Evolutionary conservation across 2,329 filamentous ascomycete species (phyloP).

Genomic region (Hymenotorrendiella dingleyae): DNA sequence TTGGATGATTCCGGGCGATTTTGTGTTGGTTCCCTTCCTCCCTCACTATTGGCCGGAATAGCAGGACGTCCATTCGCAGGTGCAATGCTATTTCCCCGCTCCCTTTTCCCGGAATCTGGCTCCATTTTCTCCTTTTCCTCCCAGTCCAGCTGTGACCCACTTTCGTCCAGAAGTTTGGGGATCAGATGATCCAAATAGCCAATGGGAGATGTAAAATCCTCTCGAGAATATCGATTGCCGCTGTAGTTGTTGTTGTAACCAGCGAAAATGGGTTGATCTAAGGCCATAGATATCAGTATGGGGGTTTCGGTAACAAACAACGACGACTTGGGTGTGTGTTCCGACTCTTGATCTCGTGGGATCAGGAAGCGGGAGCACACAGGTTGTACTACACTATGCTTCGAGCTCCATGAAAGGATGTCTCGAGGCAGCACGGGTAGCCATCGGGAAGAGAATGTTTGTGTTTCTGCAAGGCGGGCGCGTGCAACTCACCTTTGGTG

Average conservation of each 20-base stretch:
- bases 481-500: constrained; percentile 22
- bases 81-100: constrained; percentile 21
- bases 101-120: constrained; percentile 22
- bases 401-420: constrained; percentile 18
- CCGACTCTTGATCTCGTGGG: constrained; percentile 21
- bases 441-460: constrained; percentile 17
- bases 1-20: constrained; percentile 1
- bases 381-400: constrained; percentile 17
- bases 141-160: constrained; percentile 21
- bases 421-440: constrained; percentile 23
- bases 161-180: constrained; percentile 6
- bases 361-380: constrained; percentile 14
- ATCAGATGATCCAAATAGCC: constrained; percentile 10
- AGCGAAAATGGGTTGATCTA: constrained; percentile 15
- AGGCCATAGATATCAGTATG: constrained; percentile 19
- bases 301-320: constrained; percentile 15
- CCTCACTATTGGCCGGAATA: constrained; percentile 16
- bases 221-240: too few relatives aligned
- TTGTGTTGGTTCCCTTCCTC: constrained; percentile 1
- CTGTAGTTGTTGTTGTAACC: too few relatives aligned
- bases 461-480: constrained; percentile 18
- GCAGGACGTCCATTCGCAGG: constrained; percentile 21
- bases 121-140: constrained; percentile 22
- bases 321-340: constrained; percentile 8
- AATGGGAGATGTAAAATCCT: too few relatives aligned